Base-by-base conservation (phyloP, 441 rosid genomes). In the Aleurites moluccanus region DNA sequence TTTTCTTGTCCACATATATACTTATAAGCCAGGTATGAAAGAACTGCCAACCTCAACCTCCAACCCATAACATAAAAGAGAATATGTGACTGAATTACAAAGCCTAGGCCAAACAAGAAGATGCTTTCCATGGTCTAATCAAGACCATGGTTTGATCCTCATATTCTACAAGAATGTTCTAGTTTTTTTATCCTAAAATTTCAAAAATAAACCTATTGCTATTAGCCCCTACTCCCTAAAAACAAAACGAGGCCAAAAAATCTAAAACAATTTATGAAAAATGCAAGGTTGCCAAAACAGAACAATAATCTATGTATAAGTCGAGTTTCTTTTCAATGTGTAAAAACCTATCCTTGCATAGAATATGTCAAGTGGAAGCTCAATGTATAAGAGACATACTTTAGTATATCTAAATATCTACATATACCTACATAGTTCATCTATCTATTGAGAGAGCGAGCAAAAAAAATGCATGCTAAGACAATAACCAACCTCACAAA, bases 401-500 rank as follows among this genome's bases (percentile, higher is more conserved):
- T 53, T 56, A 33, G 4, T 55, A 14, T 50, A 70, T 38, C 14
- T 21, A 28, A 28, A 18, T 30, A 18, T 50, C 3, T 8, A 38
- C n/a, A n/a, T 9, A 23, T 5, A 53, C 0, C 45, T 44, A 6
- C n/a, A 38, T 38, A 38, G 40, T 1, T 62, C 63, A 72, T 45
- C 21, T 57, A 23, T 11, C 33, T 20, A 15, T 53, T 1, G 50
- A 20, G 44, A 27, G 18, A 50, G 68, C 11, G 27, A 38, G 13
- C 25, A 67, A 52, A 61, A 63, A 73, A 64, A 72, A 6, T 21
- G 55, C 47, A 73, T 4, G 64, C 25, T 28, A 60, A 70, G 77
- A 70, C 30, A 81, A 74, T 59, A 77, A 79, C 86, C 64, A 73
- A 94, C 98, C 99, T 96, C 88, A 90, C 89, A 87, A 94, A 91